Evolutionary conservation across 768 basidiomycete genomes (phyloP).

Genomic region (Glaciozyma antarctica): DNA sequence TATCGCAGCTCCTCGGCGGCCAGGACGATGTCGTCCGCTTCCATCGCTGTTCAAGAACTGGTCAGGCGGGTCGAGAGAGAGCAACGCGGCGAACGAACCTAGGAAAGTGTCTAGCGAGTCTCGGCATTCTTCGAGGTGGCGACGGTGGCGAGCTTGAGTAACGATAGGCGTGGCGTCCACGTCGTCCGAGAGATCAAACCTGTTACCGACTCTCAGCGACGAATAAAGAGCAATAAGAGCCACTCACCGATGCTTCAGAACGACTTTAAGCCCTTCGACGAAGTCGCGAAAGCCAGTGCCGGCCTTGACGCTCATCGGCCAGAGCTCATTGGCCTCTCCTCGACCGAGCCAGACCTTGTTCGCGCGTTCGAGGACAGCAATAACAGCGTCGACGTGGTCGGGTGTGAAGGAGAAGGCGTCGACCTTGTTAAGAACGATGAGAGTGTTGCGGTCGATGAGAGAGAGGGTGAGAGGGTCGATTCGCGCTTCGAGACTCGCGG

Average conservation of each 20-base stretch:
- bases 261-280: slow-evolving; percentile 3
- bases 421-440: slow-evolving; percentile 68
- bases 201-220: neutral
- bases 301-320: slow-evolving; percentile 14
- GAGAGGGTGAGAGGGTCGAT: slow-evolving; percentile 41
- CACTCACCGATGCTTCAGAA: slow-evolving; percentile 16
- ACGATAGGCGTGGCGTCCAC: slow-evolving; percentile 52
- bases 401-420: slow-evolving; percentile 43
- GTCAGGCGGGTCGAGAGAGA: neutral
- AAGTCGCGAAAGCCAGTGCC: slow-evolving; percentile 13
- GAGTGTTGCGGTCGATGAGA: slow-evolving; percentile 52
- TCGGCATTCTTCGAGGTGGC: slow-evolving; percentile 50
- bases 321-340: neutral
- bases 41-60: slow-evolving; percentile 38
- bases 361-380: neutral
- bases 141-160: slow-evolving; percentile 68
- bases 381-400: neutral
- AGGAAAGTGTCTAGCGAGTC: slow-evolving; percentile 52
- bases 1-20: slow-evolving; percentile 82
- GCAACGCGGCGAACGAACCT: slow-evolving; percentile 39
- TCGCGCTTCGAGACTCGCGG: neutral
- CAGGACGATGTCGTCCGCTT: slow-evolving; percentile 61
- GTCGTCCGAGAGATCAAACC: slow-evolving; percentile 33
- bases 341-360: slow-evolving; percentile 6
- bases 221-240: too few relatives aligned